Evolutionary conservation across 352 stramenopile genomes (phyloP), one percentile per base, ranked within the genome.

Genomic region (Phytopythium mirpurense): DNA sequence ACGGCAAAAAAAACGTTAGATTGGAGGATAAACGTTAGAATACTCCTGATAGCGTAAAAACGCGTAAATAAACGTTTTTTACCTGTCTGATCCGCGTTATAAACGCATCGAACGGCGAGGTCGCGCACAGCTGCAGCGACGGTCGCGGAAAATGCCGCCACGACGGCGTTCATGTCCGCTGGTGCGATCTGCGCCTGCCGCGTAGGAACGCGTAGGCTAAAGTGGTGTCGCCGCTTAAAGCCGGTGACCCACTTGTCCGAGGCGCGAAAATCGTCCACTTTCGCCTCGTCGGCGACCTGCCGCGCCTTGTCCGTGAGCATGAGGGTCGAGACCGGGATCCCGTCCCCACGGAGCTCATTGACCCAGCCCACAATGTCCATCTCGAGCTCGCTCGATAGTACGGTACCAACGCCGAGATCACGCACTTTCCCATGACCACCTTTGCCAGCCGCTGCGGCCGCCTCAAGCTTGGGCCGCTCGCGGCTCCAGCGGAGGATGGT

Each of bases 1-100:
- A 2, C 0, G 23, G 29, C 9, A n/a, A 40, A 38, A 18, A 29
- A 26, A 51, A 6, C 15, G n/a, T 18, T 42, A 21, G 15, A 46
- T 46, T 27, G 26, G 3, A 29, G 40, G 36, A 15, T 21, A 21
- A 16, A 42, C 5, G 5, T 42, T 5, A 21, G 15, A 21, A 21
- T n/a, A n/a, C n/a, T n/a, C n/a, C n/a, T n/a, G n/a, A n/a, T n/a
- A n/a, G n/a, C n/a, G n/a, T n/a, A n/a, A n/a, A n/a, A n/a, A n/a
- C n/a, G n/a, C n/a, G n/a, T n/a, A n/a, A n/a, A n/a, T n/a, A n/a
- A 21, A 23, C 42, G 42, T 48, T 34, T 23, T 24, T 26, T 40
- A 51, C 27, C 44, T 51, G 44, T 51, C 27, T 51, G 44, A 21
- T 51, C 44, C 0, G 44, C 27, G 11, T 51, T 51, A 11, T 24